A percentile compares a stretch with the other conserved stretches of the same genome.
These are phyloP conservation scores for Myochromella boudieri DNA, from an alignment of 768 basidiomycete species.

Conservation along the genomic window DNA sequence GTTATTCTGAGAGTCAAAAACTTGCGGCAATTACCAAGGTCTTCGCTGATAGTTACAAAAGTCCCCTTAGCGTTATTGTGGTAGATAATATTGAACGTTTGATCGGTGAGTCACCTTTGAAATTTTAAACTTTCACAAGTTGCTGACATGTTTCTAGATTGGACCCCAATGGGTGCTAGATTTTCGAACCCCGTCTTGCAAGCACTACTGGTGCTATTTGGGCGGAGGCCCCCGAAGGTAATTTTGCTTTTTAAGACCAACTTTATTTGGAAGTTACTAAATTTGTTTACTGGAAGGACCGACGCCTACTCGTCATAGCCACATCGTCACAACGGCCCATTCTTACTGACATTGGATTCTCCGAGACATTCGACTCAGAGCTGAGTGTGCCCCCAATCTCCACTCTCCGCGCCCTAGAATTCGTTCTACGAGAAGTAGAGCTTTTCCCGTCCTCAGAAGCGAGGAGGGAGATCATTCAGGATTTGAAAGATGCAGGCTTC, in stretches of 20 bases:
- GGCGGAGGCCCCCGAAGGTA: conserved; percentile 91
- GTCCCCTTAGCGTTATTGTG: conserved; percentile 93
- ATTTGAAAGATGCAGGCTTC: conserved; percentile 77
- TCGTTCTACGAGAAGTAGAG: conserved; percentile 75
- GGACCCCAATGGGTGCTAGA: conserved; percentile 94
- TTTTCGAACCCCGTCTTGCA: conserved; percentile 96
- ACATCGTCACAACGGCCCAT: conserved; percentile 89
- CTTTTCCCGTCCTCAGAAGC: conserved; percentile 66
- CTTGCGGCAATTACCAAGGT: conserved; percentile 88
- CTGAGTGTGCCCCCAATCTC: conserved; percentile 83
- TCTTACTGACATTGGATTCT: conserved; percentile 83
- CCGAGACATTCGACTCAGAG: conserved; percentile 88
- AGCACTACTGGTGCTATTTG: conserved; percentile 83
- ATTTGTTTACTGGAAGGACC: conserved; percentile 53
- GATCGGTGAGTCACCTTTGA: conserved; percentile 57
- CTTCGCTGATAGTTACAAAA: conserved; percentile 96
- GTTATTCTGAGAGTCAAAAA: conserved; percentile 91
- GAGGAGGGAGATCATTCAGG: conserved; percentile 54
- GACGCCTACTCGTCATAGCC: conserved; percentile 87
- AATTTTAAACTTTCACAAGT: not conserved
- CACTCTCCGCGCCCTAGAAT: conserved; percentile 66
- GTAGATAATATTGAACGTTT: conserved; percentile 94
- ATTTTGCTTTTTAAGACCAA: conserved; percentile 11
- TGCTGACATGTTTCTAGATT: too few species aligned
- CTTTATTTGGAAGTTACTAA: not conserved